Conservation (phyloP, 495 filamentous ascomycete species). For the Hyphodiscus hymeniophilus region DNA sequence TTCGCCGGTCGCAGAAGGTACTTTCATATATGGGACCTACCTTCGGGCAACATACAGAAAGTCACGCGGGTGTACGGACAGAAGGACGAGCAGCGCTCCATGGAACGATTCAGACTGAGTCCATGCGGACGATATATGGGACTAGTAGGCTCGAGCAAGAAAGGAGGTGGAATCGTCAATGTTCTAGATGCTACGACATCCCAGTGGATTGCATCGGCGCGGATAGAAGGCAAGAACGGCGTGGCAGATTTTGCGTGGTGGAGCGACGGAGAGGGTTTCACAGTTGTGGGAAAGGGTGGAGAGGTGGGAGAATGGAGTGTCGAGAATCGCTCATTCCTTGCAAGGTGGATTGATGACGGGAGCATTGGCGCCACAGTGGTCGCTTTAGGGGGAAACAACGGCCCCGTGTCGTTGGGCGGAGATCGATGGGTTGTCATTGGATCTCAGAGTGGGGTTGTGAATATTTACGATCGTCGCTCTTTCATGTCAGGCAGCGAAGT, state of each 20-base stretch:
- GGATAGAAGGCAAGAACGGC: slow-evolving; percentile 73
- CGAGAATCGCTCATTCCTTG: slow-evolving; percentile 52
- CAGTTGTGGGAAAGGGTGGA: slow-evolving; percentile 73
- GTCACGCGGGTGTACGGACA: slow-evolving; percentile 70
- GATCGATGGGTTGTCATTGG: slow-evolving; percentile 87
- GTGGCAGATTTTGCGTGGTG: slow-evolving; percentile 91
- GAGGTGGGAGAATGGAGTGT: slow-evolving; percentile 90
- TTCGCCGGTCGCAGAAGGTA: slow-evolving; percentile 80
- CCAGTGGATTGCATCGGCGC: slow-evolving; percentile 82
- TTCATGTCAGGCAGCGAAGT: slow-evolving; percentile 34
- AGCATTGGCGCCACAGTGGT: slow-evolving; percentile 70
- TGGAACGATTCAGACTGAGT: slow-evolving; percentile 81
- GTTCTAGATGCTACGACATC: slow-evolving; percentile 70
- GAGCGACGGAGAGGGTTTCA: slow-evolving; percentile 66
- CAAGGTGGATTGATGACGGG: slow-evolving; percentile 85
- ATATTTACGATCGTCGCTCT: slow-evolving; percentile 76
- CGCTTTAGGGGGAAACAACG: slow-evolving; percentile 57
- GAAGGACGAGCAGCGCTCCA: slow-evolving; percentile 72
- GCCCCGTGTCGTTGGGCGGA: slow-evolving; percentile 55
- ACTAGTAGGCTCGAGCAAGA: slow-evolving; percentile 64
- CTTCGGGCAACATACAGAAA: slow-evolving; percentile 73
- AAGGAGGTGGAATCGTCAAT: slow-evolving; percentile 83
- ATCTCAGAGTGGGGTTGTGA: slow-evolving; percentile 75
- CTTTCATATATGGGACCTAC: slow-evolving; percentile 90
- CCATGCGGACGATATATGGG: slow-evolving; percentile 82